Evolutionary conservation across 192 early-diverging fungal species (phyloP).

Genomic region (Coemansia sp.): DNA sequence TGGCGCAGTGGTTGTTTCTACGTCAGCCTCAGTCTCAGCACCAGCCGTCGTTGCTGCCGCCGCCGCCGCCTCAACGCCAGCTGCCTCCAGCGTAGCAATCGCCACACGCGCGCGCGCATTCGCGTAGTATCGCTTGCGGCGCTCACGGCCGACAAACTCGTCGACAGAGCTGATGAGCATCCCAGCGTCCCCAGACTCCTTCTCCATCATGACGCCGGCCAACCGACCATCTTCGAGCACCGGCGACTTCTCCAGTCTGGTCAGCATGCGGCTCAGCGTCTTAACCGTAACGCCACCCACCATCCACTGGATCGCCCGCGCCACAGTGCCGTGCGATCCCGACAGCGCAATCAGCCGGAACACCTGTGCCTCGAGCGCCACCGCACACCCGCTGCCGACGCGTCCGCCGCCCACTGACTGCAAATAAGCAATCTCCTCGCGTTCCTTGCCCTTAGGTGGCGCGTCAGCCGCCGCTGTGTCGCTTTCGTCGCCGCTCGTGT

Average conservation of each 20-base stretch:
- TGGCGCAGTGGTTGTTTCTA: too few species aligned
- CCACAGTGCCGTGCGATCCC: slow-evolving; percentile 27
- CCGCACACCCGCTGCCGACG: slow-evolving; percentile 14
- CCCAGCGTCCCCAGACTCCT: too few species aligned
- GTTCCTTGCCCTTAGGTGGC: slow-evolving; percentile 19
- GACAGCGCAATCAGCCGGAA: slow-evolving; percentile 43
- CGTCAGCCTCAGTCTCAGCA: background rate
- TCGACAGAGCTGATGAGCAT: slow-evolving; percentile 13
- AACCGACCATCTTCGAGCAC: slow-evolving; percentile 18
- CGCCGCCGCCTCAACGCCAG: background rate
- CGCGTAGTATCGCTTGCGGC: slow-evolving; percentile 36
- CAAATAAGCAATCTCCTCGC: slow-evolving; percentile 33
- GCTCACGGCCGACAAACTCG: slow-evolving; percentile 44
- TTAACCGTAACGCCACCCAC: slow-evolving; percentile 7
- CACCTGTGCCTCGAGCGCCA: slow-evolving; percentile 37
- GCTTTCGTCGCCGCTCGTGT: background rate
- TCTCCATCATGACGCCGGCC: slow-evolving; percentile 19
- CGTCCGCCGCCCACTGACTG: slow-evolving; percentile 24
- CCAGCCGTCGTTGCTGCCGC: background rate
- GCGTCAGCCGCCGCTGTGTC: background rate
- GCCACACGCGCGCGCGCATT: slow-evolving; percentile 28
- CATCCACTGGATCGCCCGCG: slow-evolving; percentile 20
- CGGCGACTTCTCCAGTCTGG: slow-evolving; percentile 20
- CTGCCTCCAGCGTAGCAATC: slow-evolving; percentile 15
- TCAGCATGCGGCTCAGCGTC: slow-evolving; percentile 14